Percentiles rank a stretch among this genome's conserved stretches.
Conservation (phyloP, 768 basidiomycete species). For the Aureoboletus auriporus region DNA sequence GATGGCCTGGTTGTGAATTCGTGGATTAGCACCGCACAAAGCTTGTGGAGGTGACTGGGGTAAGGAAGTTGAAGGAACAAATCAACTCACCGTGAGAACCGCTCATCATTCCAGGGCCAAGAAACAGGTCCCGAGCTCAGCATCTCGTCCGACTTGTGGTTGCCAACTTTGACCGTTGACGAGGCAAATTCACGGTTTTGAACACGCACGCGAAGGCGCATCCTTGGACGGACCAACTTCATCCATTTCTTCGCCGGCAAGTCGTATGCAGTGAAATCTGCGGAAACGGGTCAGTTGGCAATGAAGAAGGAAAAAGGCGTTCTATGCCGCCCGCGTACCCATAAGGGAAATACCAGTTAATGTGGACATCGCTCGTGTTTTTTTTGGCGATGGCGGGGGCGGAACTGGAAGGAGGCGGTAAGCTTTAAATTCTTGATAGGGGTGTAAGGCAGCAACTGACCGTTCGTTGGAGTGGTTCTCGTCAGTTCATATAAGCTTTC, state of each 20-base stretch:
- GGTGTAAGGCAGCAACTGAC: background rate
- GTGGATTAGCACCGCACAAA: too few species aligned
- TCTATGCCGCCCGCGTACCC: conserved; percentile 9
- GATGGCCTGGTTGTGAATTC: conserved; percentile 6
- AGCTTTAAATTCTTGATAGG: background rate
- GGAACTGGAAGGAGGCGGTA: background rate
- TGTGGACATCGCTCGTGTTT: conserved; percentile 2
- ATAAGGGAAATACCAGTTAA: conserved; percentile 11
- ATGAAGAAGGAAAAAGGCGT: too few species aligned
- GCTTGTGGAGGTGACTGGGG: too few species aligned
- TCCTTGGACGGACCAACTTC: conserved; percentile 15
- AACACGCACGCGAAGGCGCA: conserved; percentile 19
- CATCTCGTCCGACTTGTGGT: background rate
- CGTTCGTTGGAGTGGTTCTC: background rate
- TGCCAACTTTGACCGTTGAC: conserved; percentile 5
- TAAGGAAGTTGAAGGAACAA: too few species aligned
- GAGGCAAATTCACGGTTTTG: conserved; percentile 14
- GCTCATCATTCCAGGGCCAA: conserved; percentile 15
- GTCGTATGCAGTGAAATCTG: conserved; percentile 24
- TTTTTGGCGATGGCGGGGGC: background rate
- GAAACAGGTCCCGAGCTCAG: background rate
- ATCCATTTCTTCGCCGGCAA: conserved; percentile 19
- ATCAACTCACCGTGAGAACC: conserved; percentile 14
- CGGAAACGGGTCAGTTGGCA: too few species aligned
- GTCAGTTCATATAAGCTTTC: conserved; percentile 1